These are phyloP conservation scores for Mortierella antarctica DNA, from an alignment of 192 early-diverging fungal genomes.

Conservation along the genomic window DNA sequence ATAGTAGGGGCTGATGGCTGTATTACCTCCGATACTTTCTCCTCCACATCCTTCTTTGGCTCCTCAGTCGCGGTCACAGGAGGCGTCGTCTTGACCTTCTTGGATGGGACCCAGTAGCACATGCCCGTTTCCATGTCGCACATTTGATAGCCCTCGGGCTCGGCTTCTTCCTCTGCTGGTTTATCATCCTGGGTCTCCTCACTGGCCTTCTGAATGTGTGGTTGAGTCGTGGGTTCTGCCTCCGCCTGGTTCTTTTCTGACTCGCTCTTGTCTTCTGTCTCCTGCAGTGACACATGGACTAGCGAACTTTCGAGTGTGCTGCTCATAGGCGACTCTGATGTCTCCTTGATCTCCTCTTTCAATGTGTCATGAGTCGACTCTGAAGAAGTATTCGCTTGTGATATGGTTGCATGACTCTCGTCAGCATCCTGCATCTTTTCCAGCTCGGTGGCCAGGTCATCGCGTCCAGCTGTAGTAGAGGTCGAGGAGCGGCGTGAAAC, in stretches of 20 bases:
- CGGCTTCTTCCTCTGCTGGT: constrained; percentile 3
- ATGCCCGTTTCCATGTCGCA: constrained; percentile 36
- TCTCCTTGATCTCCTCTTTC: too few species aligned
- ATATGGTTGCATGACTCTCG: constrained; percentile 3
- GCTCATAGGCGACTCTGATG: too few species aligned
- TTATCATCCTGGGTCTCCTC: neutral
- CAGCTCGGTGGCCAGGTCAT: neutral
- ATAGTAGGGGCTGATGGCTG: too few species aligned
- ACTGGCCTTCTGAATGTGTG: neutral
- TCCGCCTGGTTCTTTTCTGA: too few species aligned
- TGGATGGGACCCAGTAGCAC: constrained; percentile 48
- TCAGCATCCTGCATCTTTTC: constrained; percentile 49
- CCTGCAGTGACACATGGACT: constrained; percentile 5
- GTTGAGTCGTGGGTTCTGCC: too few species aligned
- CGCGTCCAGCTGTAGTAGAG: neutral
- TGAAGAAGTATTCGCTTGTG: neutral
- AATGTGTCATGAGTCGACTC: neutral
- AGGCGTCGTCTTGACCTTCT: constrained; percentile 8
- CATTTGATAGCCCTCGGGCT: constrained; percentile 36
- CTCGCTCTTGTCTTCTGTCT: neutral
- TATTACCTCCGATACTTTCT: neutral
- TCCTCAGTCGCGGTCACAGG: neutral
- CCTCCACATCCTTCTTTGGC: neutral
- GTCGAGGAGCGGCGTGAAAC: neutral
- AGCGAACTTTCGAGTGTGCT: neutral